Evolutionary conservation across 371 early-diverging fungal genomes (phyloP), one percentile per base, ranked within the genome.

Genomic region (Nematocida parisii): DNA sequence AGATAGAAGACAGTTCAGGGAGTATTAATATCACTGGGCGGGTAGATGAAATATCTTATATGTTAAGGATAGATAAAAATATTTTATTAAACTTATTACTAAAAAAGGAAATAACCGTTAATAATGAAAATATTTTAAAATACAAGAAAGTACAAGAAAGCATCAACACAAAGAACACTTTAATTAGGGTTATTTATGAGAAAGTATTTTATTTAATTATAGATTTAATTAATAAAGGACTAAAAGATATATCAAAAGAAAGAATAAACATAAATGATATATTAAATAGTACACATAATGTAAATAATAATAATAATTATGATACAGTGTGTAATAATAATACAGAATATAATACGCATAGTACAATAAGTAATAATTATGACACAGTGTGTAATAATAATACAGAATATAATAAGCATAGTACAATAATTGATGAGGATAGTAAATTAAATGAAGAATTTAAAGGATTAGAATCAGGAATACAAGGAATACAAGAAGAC

Each of bases 91-190:
- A 83, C 7, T 58, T 72, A 55, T 45, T 87, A 24, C 20, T 80
- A n/a, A 81, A 64, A 42, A 75, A 75, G 57, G 62, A 56, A 9
- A 66, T 84, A 22, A 71, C 93, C 3, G 87, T 94, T 15, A 93
- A 93, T 84, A 75, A 87, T 24, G 90, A 90, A 68, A 86, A 88
- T 33, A 93, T 94, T 40, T 88, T 83, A 9, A 88, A 91, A 39
- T 90, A 90, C 6, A 90, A 83, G 71, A 82, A 84, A 57, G 22
- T 73, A 22, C 42, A 70, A 40, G 80, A 85, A 61, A 20, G 58
- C 0, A 54, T 55, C 18, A 83, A 66, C 57, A 66, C 82, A 54
- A 75, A 94, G 68, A 92, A 95, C 84, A 93, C 93, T 0, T 89
- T 95, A 73, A 89, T 93, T 75, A 92, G 88, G 81, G 72, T 86